These are phyloP conservation scores for Eimeria sp. DNA, from an alignment of 169 alveolate species.

Conservation along the genomic window DNA sequence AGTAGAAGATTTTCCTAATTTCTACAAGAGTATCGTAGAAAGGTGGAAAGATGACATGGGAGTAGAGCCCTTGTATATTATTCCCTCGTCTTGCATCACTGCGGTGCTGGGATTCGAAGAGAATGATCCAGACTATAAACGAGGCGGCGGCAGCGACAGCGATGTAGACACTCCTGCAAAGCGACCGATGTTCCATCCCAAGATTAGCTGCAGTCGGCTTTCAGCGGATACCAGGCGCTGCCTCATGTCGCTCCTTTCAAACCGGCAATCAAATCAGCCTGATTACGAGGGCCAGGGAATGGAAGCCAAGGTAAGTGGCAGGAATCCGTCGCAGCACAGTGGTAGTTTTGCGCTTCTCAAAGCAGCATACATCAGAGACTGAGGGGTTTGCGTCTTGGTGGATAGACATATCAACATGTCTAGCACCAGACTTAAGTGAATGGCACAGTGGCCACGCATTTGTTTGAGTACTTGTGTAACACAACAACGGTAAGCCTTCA, in stretches of 20 bases:
- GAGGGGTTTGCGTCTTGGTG: neutral
- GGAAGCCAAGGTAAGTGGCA: constrained; percentile 21
- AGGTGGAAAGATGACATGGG: constrained; percentile 63
- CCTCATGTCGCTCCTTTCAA: neutral
- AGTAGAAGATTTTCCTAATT: neutral
- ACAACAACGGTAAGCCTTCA: too few relatives aligned
- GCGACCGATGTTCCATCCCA: neutral
- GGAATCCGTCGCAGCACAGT: neutral
- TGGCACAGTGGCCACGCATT: neutral
- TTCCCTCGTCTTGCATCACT: constrained; percentile 28
- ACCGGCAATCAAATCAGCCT: neutral
- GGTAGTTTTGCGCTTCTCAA: neutral
- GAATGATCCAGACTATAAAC: too few relatives aligned
- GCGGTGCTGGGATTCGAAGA: neutral
- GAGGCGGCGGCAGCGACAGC: neutral
- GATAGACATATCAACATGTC: neutral
- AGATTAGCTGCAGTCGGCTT: neutral
- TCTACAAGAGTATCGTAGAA: neutral
- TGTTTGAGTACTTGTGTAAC: neutral
- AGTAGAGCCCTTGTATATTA: constrained; percentile 36
- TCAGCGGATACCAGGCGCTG: neutral
- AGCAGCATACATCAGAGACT: neutral
- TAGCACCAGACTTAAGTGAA: neutral
- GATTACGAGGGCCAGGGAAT: constrained; percentile 23
- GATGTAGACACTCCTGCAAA: neutral